Base-by-base conservation (phyloP, 495 filamentous ascomycete species). In the Achaetomiella virescens region DNA sequence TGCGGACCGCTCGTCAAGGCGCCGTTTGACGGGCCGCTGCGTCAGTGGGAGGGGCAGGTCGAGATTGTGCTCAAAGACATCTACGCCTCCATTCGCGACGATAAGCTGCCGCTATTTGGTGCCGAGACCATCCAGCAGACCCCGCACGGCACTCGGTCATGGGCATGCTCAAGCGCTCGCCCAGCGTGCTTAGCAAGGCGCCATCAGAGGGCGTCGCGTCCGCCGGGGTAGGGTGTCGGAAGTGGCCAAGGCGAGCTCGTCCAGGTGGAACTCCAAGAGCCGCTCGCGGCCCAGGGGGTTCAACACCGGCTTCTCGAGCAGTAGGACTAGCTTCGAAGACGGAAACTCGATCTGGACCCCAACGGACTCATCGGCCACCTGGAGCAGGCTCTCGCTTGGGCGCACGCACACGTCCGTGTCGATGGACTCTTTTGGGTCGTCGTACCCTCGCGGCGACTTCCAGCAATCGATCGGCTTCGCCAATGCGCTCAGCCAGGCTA, bases 401-500 rank as follows among this genome's bases (percentile, higher is more conserved):
- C 90, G 91, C 63, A 91, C 89, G 4, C 84, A 91, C 52, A 91
- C 91, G 6, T 89, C 90, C 2, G 87, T 91, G 73, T 96, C 92
- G 12, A 87, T 95, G 59, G 89, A 93, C 69, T 95, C 90, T 0
- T 81, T 96, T 60, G 82, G 84, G 17, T 91, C 88, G 1, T 78
- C 81, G n/a, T 89, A 84, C 69, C 85, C 84, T 2, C 84, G 84
- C 25, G 84, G 84, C 22, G 93, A 95, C 62, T 97, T 91, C 64
- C 90, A 96, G 63, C 91, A 95, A 65, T 95, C 91, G 0, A 96
- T 99, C 63, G 93, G 93, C 0, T 99, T 99, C 66, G 93, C 95
- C 37, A 97, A 96, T 71, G 93, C 93, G 15, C 80, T 99, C 2
- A 95, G 89, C 60, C 95, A 95, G 65, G 93, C 93, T 17, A 98